Percentiles rank a stretch among this genome's conserved stretches.
These are phyloP conservation scores for Mycena crocata DNA, from an alignment of 768 basidiomycete genomes.

Conservation along the genomic window DNA sequence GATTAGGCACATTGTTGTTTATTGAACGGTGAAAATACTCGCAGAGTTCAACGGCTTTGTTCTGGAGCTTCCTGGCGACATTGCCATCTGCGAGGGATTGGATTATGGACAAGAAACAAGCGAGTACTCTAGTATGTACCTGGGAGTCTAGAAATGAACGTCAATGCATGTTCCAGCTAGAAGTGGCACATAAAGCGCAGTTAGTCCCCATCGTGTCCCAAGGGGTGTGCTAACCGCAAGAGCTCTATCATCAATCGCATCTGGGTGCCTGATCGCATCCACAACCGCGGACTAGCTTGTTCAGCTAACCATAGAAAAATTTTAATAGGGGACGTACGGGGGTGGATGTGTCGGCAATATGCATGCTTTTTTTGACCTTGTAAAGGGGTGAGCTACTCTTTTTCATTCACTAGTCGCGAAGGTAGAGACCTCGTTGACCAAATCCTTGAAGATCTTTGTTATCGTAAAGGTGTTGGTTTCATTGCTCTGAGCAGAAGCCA, in stretches of 20 bases:
- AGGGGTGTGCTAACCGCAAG: slow-evolving; percentile 64
- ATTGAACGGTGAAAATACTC: too few relatives aligned
- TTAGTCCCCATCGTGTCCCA: not conserved
- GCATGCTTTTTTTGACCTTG: slow-evolving; percentile 59
- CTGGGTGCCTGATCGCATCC: slow-evolving; percentile 70
- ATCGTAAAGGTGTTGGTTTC: too few relatives aligned
- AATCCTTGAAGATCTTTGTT: slow-evolving; percentile 53
- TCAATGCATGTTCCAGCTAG: slow-evolving; percentile 79
- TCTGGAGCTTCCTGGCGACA: slow-evolving; percentile 50
- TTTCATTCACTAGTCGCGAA: too few relatives aligned
- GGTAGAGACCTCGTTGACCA: slow-evolving; percentile 56
- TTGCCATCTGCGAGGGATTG: too few relatives aligned
- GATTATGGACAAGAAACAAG: too few relatives aligned
- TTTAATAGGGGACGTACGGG: slow-evolving; percentile 50
- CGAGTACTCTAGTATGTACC: too few relatives aligned
- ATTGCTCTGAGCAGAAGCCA: too few relatives aligned
- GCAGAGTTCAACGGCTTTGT: slow-evolving; percentile 69
- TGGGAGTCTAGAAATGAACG: slow-evolving; percentile 71
- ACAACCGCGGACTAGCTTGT: slow-evolving; percentile 65
- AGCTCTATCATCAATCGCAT: slow-evolving; percentile 81
- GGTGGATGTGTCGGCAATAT: slow-evolving; percentile 52
- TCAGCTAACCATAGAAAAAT: not conserved
- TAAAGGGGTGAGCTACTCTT: not conserved
- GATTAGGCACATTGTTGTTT: too few relatives aligned
- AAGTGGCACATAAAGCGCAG: too few relatives aligned